These are phyloP conservation scores for Trapa incisa DNA, from an alignment of 345 rosid species.

Conservation along the genomic window DNA sequence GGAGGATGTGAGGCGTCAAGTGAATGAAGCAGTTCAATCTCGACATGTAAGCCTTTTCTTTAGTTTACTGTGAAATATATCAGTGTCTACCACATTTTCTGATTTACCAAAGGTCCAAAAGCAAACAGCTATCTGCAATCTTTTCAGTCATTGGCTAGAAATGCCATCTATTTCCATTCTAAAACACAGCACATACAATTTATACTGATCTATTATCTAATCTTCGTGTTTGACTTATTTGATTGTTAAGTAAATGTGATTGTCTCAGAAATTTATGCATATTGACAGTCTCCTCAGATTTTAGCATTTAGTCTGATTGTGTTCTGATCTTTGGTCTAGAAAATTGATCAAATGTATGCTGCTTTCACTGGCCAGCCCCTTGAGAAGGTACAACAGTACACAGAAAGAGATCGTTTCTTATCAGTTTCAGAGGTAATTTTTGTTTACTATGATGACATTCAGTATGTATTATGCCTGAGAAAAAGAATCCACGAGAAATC, in stretches of 20 bases:
- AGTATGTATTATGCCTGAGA: not conserved
- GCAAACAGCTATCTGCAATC: not conserved
- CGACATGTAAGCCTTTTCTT: constrained; percentile 47
- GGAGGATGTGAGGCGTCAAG: constrained; percentile 83
- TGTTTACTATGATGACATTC: not conserved
- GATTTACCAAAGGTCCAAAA: not conserved
- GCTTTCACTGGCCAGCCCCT: constrained; percentile 81
- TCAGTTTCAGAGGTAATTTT: constrained; percentile 66
- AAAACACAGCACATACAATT: not conserved
- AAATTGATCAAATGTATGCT: constrained; percentile 75
- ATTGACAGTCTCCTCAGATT: not conserved
- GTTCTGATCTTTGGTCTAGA: constrained; percentile 26
- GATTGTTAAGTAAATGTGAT: not conserved
- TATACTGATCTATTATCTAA: not conserved
- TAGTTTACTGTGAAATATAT: not conserved
- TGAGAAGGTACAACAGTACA: constrained; percentile 71
- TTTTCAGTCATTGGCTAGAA: not conserved
- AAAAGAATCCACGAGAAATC: not conserved
- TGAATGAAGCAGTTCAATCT: constrained; percentile 71
- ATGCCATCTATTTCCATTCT: not conserved
- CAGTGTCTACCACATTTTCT: not conserved
- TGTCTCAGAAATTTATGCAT: not conserved
- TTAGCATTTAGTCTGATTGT: not conserved
- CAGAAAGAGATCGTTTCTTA: constrained; percentile 79
- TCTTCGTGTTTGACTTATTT: not conserved